A percentile compares a stretch with the other conserved stretches of the same genome.
Evolutionary conservation across 2,329 filamentous ascomycete genomes (phyloP).

Genomic region (Chaetomiaceae sp.): DNA sequence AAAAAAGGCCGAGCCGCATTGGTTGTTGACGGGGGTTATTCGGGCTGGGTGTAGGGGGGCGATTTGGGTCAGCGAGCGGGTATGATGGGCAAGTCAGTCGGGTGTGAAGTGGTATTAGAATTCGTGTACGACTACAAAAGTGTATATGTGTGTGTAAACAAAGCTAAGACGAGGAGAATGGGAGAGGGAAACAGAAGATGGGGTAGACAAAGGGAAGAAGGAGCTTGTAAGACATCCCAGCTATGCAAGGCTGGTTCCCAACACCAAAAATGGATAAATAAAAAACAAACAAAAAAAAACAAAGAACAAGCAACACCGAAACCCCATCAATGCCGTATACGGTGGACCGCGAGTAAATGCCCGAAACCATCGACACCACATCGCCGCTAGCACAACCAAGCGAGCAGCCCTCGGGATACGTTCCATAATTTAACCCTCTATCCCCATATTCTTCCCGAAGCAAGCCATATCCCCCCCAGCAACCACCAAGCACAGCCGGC

Average conservation of each 20-base stretch:
- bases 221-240: not conserved
- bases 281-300: not conserved
- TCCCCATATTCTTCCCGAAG: too few relatives aligned
- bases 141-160: slow-evolving; percentile 1
- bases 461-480: too few relatives aligned
- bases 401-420: too few relatives aligned
- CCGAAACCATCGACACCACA: too few relatives aligned
- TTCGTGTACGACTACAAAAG: slow-evolving; percentile 4
- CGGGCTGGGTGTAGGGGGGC: slow-evolving; percentile 85
- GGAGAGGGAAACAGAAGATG: not conserved
- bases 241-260: not conserved
- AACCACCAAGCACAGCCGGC: not conserved
- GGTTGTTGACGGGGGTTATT: slow-evolving; percentile 81
- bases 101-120: not conserved
- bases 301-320: not conserved
- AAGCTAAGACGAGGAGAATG: not conserved
- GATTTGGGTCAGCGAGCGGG: slow-evolving; percentile 82
- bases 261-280: not conserved
- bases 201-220: not conserved
- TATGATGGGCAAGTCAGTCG: slow-evolving; percentile 19
- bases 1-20: slow-evolving; percentile 84
- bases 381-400: too few relatives aligned
- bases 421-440: too few relatives aligned
- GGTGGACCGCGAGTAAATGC: too few relatives aligned
- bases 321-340: not conserved